These are phyloP conservation scores for Wickerhamiella dianesei DNA, from an alignment of 805 yeast genomes.

Conservation along the genomic window DNA sequence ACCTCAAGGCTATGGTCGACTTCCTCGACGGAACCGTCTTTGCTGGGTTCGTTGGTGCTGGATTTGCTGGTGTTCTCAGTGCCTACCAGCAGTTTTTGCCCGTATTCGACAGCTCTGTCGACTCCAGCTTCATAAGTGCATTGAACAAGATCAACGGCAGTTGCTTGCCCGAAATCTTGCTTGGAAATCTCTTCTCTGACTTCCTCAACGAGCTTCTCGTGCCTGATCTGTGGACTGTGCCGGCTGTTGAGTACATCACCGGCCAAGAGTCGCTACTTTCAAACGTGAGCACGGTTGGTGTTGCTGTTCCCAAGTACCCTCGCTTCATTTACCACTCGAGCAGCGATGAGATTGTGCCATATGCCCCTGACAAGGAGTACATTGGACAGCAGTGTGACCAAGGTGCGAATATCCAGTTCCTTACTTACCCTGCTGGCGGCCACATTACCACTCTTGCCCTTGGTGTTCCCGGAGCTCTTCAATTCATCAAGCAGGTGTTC, in stretches of 20 bases:
- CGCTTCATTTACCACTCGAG: slow-evolving; percentile 19
- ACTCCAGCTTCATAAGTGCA: background rate
- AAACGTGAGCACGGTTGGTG: slow-evolving; percentile 8
- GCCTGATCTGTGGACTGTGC: background rate
- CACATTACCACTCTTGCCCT: slow-evolving; percentile 4
- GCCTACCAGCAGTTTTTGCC: slow-evolving; percentile 12
- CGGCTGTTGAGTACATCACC: background rate
- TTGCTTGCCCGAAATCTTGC: background rate
- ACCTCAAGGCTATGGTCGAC: slow-evolving; percentile 11
- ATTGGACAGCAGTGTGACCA: slow-evolving; percentile 5
- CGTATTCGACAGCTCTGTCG: slow-evolving; percentile 4
- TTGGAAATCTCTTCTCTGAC: background rate
- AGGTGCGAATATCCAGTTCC: slow-evolving; percentile 9
- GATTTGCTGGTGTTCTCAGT: slow-evolving; percentile 16
- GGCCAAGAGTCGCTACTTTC: slow-evolving; percentile 1
- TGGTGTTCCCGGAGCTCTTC: slow-evolving; percentile 9
- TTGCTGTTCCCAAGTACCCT: slow-evolving; percentile 14
- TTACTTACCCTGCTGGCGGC: slow-evolving; percentile 5
- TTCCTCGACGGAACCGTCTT: slow-evolving; percentile 9
- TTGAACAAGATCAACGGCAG: background rate
- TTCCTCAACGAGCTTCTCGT: background rate
- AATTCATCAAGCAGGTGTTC: slow-evolving; percentile 10
- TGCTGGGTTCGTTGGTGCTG: slow-evolving; percentile 19
- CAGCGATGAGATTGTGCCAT: slow-evolving; percentile 17
- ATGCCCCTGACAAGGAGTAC: slow-evolving; percentile 10